These are phyloP conservation scores for Wickerhamomyces sp. DNA, from an alignment of 1,139 yeast genomes.

Conservation along the genomic window DNA sequence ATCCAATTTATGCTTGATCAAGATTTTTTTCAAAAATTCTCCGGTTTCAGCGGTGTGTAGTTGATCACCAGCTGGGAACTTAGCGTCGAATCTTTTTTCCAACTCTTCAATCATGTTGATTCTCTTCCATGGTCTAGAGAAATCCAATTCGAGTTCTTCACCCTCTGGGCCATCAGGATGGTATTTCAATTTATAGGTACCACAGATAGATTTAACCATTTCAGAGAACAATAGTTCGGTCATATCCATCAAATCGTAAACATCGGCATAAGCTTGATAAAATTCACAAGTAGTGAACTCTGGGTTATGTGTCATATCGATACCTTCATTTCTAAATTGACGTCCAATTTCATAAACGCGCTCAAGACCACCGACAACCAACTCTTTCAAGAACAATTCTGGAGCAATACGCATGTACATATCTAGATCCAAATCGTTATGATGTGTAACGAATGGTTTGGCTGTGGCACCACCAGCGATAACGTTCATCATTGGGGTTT, in stretches of 20 bases:
- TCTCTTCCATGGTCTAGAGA: constrained; percentile 98
- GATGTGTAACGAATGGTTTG: constrained; percentile 95
- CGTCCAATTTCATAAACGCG: constrained; percentile 98
- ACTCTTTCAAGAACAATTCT: constrained; percentile 91
- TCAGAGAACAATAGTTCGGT: constrained; percentile 92
- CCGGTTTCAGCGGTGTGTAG: constrained; percentile 94
- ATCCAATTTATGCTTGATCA: constrained; percentile 77
- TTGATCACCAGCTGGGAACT: constrained; percentile 93
- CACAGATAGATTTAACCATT: constrained; percentile 95
- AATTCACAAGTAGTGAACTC: constrained; percentile 98
- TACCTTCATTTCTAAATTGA: constrained; percentile 98
- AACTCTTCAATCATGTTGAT: constrained; percentile 94
- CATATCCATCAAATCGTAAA: constrained; percentile 93
- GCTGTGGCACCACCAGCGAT: constrained; percentile 99
- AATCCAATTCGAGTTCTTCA: constrained; percentile 74
- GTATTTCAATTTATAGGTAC: constrained; percentile 76
- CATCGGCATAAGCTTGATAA: constrained; percentile 93
- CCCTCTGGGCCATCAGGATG: constrained; percentile 84
- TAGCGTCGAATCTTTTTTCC: constrained; percentile 80
- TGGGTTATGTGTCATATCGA: constrained; percentile 96
- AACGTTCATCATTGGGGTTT: constrained; percentile 98
- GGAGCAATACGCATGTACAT: constrained; percentile 99
- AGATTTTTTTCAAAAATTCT: constrained; percentile 75
- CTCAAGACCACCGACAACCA: constrained; percentile 98
- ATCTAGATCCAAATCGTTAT: constrained; percentile 92